These are phyloP conservation scores for Aspergillus chevalieri DNA, from an alignment of 2,329 filamentous ascomycete genomes.

Conservation along the genomic window DNA sequence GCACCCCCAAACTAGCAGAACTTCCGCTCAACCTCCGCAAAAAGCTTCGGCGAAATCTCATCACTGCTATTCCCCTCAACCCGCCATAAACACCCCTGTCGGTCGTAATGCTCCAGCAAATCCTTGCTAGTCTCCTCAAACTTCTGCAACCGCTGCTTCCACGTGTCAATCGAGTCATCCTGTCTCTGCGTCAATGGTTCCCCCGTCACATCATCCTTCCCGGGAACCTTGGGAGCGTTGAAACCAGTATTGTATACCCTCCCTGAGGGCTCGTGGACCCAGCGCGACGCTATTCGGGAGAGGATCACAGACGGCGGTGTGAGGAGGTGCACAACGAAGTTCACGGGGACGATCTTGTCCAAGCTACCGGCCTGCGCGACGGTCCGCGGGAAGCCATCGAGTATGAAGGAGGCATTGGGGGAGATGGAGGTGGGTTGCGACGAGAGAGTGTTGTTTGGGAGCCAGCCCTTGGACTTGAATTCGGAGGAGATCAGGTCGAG, in stretches of 20 bases:
- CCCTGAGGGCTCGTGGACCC: slow-evolving; percentile 87
- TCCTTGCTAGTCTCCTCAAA: slow-evolving; percentile 84
- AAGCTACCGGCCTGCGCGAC: slow-evolving; percentile 71
- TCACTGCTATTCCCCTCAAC: slow-evolving; percentile 86
- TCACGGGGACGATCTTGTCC: slow-evolving; percentile 82
- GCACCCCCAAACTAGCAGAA: slow-evolving; percentile 47
- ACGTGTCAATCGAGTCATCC: slow-evolving; percentile 83
- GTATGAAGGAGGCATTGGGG: slow-evolving; percentile 79
- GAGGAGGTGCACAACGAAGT: slow-evolving; percentile 79
- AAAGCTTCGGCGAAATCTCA: slow-evolving; percentile 89
- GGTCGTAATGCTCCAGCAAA: slow-evolving; percentile 81
- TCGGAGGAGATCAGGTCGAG: slow-evolving; percentile 88
- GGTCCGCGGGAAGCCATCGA: slow-evolving; percentile 93
- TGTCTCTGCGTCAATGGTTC: slow-evolving; percentile 74
- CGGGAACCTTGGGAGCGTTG: slow-evolving; percentile 73
- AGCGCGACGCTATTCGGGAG: slow-evolving; percentile 81
- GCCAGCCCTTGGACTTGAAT: slow-evolving; percentile 78
- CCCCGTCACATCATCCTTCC: slow-evolving; percentile 84
- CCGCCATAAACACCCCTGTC: slow-evolving; percentile 75
- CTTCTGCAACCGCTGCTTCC: slow-evolving; percentile 69
- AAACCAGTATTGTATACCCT: slow-evolving; percentile 94
- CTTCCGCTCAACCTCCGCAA: slow-evolving; percentile 70
- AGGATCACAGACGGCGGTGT: slow-evolving; percentile 84
- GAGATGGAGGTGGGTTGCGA: slow-evolving; percentile 50
- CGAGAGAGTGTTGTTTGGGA: slow-evolving; percentile 45